Evolutionary conservation across 2,329 filamentous ascomycete species (phyloP), one percentile per base, ranked within the genome.

Genomic region (Sclerotinia sclerotiorum): DNA sequence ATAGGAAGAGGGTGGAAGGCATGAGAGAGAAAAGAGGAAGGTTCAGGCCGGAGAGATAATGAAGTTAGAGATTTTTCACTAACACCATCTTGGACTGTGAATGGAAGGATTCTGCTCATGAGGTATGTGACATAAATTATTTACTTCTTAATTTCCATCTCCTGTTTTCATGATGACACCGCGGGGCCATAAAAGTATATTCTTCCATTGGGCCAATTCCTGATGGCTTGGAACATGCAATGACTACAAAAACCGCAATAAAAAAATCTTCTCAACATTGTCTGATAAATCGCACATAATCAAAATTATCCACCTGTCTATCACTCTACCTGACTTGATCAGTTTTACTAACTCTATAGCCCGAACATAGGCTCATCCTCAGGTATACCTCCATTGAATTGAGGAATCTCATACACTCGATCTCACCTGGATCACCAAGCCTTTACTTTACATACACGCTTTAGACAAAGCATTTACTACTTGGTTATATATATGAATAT

Each of bases 1-100:
- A 95, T 81, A 85, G 85, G 80, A 87, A 82, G 81, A 90, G 87
- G 80, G 85, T 95, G 58, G 83, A 85, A 74, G 87, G 87, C 68
- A 89, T 94, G 88, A 88, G 86, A 79, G 85, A 85, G 78, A 85
- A 87, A 80, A 86, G 86, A 76, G 85, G 87, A 27, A 88, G 67
- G 77, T 86, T 90, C 75, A 82, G 82, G 76, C 83, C 83, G 2
- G 82, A 85, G 80, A 82, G 64, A 29, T 73, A 71, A 76, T 27
- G 35, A 49, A 42, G 32, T 19, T 27, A 6, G 27, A 67, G 71
- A 61, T 70, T 32, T 24, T 73, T 76, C 77, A 13, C 82, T 76
- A 81, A 68, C 55, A 29, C 24, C 11, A 51, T 15, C 17, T 67
- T 58, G 35, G 32, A 21, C 32, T 51, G 44, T n/a, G 11, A 29